These are phyloP conservation scores for Sporothrix brasiliensis DNA, from an alignment of 2,329 filamentous ascomycete genomes.

Conservation along the genomic window DNA sequence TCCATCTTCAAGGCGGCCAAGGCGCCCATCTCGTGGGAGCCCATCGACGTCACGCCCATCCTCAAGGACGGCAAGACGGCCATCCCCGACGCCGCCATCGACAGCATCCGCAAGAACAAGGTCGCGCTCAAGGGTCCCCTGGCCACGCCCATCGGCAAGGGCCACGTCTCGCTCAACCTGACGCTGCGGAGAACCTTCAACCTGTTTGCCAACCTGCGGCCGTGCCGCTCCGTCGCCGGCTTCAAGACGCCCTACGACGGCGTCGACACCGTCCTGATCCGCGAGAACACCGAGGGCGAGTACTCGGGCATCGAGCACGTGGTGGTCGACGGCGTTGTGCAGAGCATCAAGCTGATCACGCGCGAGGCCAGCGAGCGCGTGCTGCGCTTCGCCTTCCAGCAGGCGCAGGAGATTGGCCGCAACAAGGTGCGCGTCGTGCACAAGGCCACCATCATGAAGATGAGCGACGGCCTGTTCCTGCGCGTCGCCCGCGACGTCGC, in stretches of 20 bases:
- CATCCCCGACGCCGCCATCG: slow-evolving; percentile 89
- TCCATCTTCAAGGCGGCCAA: slow-evolving; percentile 96
- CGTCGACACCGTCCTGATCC: slow-evolving; percentile 95
- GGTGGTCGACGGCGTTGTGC: slow-evolving; percentile 95
- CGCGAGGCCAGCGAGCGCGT: slow-evolving; percentile 92
- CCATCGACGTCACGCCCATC: slow-evolving; percentile 91
- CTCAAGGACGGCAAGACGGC: slow-evolving; percentile 94
- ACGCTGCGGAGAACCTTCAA: slow-evolving; percentile 99
- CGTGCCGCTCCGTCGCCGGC: slow-evolving; percentile 93
- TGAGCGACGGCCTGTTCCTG: slow-evolving; percentile 98
- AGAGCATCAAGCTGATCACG: slow-evolving; percentile 99
- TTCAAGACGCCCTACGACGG: slow-evolving; percentile 99
- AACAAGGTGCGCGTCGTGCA: slow-evolving; percentile 97
- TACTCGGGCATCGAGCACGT: slow-evolving; percentile 99
- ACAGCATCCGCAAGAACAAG: slow-evolving; percentile 92
- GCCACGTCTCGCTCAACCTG: slow-evolving; percentile 97
- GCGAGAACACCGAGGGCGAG: slow-evolving; percentile 99
- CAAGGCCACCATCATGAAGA: slow-evolving; percentile 99
- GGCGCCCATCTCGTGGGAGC: slow-evolving; percentile 95
- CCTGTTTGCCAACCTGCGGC: slow-evolving; percentile 98
- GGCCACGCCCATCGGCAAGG: slow-evolving; percentile 97
- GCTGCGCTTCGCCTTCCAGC: slow-evolving; percentile 96
- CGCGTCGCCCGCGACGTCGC: slow-evolving; percentile 80
- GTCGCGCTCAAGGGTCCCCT: slow-evolving; percentile 97
- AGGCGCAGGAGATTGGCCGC: slow-evolving; percentile 89